phyloP scores from a whole-genome alignment of 176 grass and related monocot genomes.

The Phoenix roebelenii region DNA sequence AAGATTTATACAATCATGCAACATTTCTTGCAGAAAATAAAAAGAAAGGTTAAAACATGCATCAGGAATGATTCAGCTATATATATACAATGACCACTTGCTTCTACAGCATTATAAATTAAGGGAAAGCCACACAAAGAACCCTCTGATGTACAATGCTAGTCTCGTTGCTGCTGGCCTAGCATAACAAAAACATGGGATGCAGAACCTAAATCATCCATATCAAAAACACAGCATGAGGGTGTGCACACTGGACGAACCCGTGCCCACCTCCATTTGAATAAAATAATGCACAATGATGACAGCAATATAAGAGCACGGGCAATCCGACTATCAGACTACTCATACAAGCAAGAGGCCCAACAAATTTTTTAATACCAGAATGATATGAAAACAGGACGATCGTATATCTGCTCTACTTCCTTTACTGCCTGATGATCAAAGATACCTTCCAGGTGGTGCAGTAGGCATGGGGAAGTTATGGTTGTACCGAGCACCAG shows the following conservation, averaged over 20 bases:
- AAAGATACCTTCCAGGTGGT: constrained; percentile 68
- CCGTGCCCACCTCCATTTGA: neutral
- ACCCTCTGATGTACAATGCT: constrained; percentile 20
- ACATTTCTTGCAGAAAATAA: no score
- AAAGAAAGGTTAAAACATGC: no score
- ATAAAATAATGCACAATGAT: neutral
- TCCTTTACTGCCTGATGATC: constrained; percentile 1
- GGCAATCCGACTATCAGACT: no score
- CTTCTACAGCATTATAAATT: neutral
- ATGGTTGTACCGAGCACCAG: constrained; percentile 31
- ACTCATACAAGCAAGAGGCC: no score
- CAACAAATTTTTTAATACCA: no score
- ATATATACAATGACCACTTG: constrained; percentile 6
- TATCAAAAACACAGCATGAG: neutral
- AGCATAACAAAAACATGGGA: neutral
- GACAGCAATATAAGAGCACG: no score
- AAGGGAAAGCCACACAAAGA: constrained; percentile 7
- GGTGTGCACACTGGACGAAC: neutral
- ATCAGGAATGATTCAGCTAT: neutral
- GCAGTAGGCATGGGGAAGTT: constrained; percentile 83
- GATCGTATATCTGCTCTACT: neutral
- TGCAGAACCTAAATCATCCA: neutral
- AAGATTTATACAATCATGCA: no score
- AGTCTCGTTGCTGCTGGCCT: neutral
- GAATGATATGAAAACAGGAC: no score